These are phyloP conservation scores for Neocatenulostroma microsporum DNA, from an alignment of 2,329 filamentous ascomycete genomes.

Conservation along the genomic window DNA sequence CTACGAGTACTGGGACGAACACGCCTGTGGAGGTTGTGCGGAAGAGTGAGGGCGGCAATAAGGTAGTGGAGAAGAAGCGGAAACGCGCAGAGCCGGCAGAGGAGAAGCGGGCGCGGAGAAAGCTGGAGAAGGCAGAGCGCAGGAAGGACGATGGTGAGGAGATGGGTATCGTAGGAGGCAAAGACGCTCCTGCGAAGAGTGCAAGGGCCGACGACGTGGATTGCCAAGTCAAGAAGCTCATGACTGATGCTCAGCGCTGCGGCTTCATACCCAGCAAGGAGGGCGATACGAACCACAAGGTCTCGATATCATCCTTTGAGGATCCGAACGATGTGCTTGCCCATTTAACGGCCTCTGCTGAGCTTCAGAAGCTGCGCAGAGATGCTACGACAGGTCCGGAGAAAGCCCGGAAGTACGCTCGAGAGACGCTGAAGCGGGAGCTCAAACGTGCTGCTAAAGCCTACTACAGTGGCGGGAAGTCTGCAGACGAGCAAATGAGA, in stretches of 20 bases:
- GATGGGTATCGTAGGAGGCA: no score
- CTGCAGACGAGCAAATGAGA: no score
- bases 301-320: no score
- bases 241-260: background rate
- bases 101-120: slow-evolving; percentile 7
- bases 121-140: slow-evolving; percentile 10
- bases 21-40: slow-evolving; percentile 9
- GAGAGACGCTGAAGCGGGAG: slow-evolving; percentile 12
- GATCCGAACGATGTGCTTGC: no score
- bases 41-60: slow-evolving; percentile 10
- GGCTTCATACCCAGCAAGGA: slow-evolving; percentile 7
- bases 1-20: background rate
- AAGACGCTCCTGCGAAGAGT: background rate
- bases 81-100: slow-evolving; percentile 6
- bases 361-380: slow-evolving; percentile 5
- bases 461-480: slow-evolving; percentile 8
- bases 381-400: background rate
- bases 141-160: no score
- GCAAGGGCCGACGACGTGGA: background rate
- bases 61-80: slow-evolving; percentile 7
- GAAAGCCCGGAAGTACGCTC: slow-evolving; percentile 10
- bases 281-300: background rate
- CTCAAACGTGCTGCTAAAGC: slow-evolving; percentile 14
- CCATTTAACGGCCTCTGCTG: no score
- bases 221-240: background rate